Conservation (phyloP, 495 filamentous ascomycete species). For the Aspergillus mulundensis region DNA sequence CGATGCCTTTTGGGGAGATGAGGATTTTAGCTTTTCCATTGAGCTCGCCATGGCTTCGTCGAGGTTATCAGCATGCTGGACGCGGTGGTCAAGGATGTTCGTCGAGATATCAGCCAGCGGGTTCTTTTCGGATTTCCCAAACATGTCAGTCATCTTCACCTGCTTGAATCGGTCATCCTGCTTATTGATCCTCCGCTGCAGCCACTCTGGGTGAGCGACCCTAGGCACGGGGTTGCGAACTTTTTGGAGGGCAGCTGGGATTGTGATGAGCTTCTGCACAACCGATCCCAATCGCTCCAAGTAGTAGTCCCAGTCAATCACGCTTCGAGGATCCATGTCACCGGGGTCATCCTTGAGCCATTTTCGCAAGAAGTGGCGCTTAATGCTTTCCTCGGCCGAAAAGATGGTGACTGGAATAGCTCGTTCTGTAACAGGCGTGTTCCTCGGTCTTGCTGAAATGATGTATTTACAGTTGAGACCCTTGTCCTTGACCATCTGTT, state of each 20-base stretch:
- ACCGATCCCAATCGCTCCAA: conserved; percentile 90
- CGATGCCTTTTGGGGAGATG: conserved; percentile 58
- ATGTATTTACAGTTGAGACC: conserved; percentile 99
- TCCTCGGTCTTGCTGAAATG: conserved; percentile 81
- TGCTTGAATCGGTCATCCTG: conserved; percentile 98
- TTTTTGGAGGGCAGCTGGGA: conserved; percentile 93
- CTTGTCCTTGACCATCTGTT: conserved; percentile 99
- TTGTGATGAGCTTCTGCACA: conserved; percentile 97
- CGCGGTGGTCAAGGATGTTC: conserved; percentile 60
- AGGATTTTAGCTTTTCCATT: conserved; percentile 64
- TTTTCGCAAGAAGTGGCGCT: conserved; percentile 84
- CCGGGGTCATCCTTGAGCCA: conserved; percentile 93
- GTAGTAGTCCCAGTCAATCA: conserved; percentile 98
- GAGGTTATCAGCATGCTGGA: conserved; percentile 60
- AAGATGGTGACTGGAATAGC: conserved; percentile 97
- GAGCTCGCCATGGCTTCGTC: conserved; percentile 76
- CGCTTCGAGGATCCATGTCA: conserved; percentile 81
- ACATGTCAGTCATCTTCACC: conserved; percentile 96
- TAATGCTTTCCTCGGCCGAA: conserved; percentile 82
- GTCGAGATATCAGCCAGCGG: conserved; percentile 68
- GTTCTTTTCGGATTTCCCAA: conserved; percentile 69
- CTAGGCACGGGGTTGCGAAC: conserved; percentile 90
- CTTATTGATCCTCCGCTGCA: conserved; percentile 85
- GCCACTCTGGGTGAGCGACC: conserved; percentile 93
- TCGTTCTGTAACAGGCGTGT: conserved; percentile 89